Conservation (phyloP, 2,329 filamentous ascomycete genomes). For the Sclerotinia subarctica region DNA sequence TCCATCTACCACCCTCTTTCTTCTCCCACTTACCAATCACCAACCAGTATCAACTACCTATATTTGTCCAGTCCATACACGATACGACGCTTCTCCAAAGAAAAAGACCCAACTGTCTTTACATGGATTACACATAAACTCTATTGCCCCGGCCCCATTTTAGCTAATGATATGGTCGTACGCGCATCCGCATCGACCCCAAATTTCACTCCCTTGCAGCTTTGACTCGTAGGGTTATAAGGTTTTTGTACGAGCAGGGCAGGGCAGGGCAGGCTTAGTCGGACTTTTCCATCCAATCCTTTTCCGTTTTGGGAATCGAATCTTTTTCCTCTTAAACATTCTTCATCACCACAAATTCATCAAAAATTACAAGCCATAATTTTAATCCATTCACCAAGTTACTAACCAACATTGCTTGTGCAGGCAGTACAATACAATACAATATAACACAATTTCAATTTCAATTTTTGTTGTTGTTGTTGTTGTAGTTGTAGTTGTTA, state of each 20-base stretch:
- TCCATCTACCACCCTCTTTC: too few relatives aligned
- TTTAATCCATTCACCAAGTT: neutral
- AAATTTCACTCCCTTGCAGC: constrained; percentile 9
- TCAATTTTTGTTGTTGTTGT: too few relatives aligned
- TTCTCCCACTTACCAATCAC: too few relatives aligned
- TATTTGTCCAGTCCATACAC: neutral
- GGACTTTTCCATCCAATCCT: neutral
- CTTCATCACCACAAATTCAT: neutral
- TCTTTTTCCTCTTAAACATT: constrained; percentile 1
- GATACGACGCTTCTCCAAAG: neutral
- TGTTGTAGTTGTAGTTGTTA: too few relatives aligned
- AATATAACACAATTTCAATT: too few relatives aligned
- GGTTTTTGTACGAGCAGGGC: neutral
- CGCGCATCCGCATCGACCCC: constrained; percentile 5
- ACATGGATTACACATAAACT: neutral
- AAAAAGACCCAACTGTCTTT: neutral
- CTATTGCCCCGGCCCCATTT: neutral
- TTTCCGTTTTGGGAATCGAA: neutral
- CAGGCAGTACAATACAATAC: too few relatives aligned
- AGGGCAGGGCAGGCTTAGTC: neutral
- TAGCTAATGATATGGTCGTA: neutral
- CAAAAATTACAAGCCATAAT: neutral
- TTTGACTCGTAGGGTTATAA: neutral
- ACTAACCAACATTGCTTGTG: neutral
- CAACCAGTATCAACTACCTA: neutral